Base-by-base conservation (phyloP, 257 asterid genomes). In the Cordia subcordata region DNA sequence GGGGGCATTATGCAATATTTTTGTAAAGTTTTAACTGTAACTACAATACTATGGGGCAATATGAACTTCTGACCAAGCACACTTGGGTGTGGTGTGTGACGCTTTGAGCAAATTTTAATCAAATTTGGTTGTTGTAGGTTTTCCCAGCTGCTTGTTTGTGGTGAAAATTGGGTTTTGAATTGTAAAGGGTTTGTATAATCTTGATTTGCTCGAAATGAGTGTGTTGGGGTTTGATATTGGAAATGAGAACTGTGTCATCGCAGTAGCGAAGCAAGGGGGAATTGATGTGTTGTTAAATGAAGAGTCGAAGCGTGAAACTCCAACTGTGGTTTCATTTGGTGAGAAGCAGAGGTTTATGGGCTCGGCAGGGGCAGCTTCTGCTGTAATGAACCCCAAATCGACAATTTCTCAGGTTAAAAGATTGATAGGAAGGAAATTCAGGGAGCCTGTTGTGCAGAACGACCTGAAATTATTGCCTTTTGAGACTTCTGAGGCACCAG, bases 261-360 rank as follows among this genome's bases (percentile, higher is more conserved):
- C 88, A 39, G 96, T 77, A 49, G 89, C 91, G 16, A 92, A 78
- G 78, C 91, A 88, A 62, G 79, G 91, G 2, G 96, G 99, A 51
- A 75, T 92, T 58, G 99, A 92, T 65, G 96, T 88, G 18, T 64
- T 92, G 69, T 67, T 92, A 71, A 92, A 92, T 37, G 96, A 86
- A 61, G 99, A 92, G 78, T 92, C 99, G 0, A 80, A 84, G 14
- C 83, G 99, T 1, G 99, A 92, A 66, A 92, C 86, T n/a, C 94
- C 96, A 0, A 67, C 97, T 0, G 80, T 92, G 74, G 90, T 88
- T 54, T 86, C 99, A 21, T 88, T 92, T 63, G 97, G 99, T 20
- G 96, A 84, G 51, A 92, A 92, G 63, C 97, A 92, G 73, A 77
- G 99, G 86, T 92, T 92, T 70, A 61, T 88, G 14, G 99, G 99